Conservation (phyloP, 768 basidiomycete species). For the Rhodotorula babjevae region DNA sequence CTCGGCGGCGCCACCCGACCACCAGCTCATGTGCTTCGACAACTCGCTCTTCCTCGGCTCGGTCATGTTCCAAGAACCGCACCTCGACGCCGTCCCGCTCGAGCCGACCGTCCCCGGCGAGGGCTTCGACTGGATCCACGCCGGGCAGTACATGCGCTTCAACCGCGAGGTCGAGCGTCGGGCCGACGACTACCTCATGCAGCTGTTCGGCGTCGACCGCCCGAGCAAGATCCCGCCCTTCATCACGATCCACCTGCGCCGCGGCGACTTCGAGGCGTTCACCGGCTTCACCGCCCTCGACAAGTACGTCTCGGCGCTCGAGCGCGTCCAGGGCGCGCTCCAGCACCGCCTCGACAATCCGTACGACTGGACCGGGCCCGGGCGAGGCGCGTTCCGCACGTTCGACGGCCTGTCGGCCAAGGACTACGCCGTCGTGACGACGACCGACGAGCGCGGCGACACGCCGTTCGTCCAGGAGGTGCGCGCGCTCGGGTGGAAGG, state of each 20-base stretch:
- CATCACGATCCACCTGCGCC: conserved; percentile 36
- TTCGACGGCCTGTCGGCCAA: neutral
- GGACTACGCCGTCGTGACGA: conserved; percentile 27
- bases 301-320: conserved; percentile 26
- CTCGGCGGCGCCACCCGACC: neutral
- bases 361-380: conserved; percentile 9
- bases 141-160: conserved; percentile 32
- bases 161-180: conserved; percentile 10
- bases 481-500: conserved; percentile 23
- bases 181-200: conserved; percentile 24
- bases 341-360: conserved; percentile 23
- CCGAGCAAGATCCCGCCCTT: conserved; percentile 24
- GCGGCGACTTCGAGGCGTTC: conserved; percentile 37
- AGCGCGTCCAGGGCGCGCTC: neutral
- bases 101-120: conserved; percentile 21
- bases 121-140: conserved; percentile 21
- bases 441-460: conserved; percentile 33
- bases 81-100: neutral
- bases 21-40: conserved; percentile 38
- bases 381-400: neutral
- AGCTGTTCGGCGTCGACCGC: conserved; percentile 10
- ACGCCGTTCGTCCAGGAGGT: conserved; percentile 20
- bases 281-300: conserved; percentile 30
- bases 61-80: conserved; percentile 30
- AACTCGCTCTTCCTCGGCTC: conserved; percentile 37